Evolutionary conservation across 139 green algal species (phyloP).

Genomic region (Parachlorella kessleri): DNA sequence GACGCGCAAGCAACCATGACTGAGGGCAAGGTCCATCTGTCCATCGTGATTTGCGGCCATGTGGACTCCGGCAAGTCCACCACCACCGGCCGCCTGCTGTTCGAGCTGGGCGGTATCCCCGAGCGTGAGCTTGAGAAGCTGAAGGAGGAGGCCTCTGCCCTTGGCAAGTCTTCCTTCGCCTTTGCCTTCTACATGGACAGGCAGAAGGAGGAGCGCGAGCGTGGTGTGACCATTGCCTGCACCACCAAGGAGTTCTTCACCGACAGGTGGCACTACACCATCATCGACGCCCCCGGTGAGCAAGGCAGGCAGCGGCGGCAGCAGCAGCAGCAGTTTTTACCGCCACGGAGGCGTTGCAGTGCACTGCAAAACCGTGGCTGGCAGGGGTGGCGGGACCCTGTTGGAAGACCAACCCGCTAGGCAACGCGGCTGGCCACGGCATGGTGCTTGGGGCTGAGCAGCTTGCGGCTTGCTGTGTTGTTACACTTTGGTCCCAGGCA

Average conservation of each 20-base stretch:
- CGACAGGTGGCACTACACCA: slow-evolving; percentile 98
- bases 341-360: no score
- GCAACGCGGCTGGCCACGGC: no score
- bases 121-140: slow-evolving; percentile 97
- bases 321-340: no score
- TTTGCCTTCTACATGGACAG: slow-evolving; percentile 92
- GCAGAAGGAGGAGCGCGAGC: slow-evolving; percentile 96
- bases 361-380: no score
- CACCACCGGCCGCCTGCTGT: slow-evolving; percentile 96
- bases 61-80: slow-evolving; percentile 92
- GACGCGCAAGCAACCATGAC: slow-evolving; percentile 13
- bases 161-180: slow-evolving; percentile 75
- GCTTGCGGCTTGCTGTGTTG: no score
- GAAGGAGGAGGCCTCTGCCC: slow-evolving; percentile 76
- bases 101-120: slow-evolving; percentile 98
- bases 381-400: no score
- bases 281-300: slow-evolving; percentile 91
- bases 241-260: slow-evolving; percentile 99
- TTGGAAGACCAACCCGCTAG: no score
- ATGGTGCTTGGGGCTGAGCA: no score
- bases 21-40: slow-evolving; percentile 58
- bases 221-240: slow-evolving; percentile 96
- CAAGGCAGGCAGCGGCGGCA: no score
- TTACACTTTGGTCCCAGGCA: no score
- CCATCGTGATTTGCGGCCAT: slow-evolving; percentile 66